Evolutionary conservation across 768 basidiomycete genomes (phyloP).

Genomic region (Kwoniella botswanensis): DNA sequence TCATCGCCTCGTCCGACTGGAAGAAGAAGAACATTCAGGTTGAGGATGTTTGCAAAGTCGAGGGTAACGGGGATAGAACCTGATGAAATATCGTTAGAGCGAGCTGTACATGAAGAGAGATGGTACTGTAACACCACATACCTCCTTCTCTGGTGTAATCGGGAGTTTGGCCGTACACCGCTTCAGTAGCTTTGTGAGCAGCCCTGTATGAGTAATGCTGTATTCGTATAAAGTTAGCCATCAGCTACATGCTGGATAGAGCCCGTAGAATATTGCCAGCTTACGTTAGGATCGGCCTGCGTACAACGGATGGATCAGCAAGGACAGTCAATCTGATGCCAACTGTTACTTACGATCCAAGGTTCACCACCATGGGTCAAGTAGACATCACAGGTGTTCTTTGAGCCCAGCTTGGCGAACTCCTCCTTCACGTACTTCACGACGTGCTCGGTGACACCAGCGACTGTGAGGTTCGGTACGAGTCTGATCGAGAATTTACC

Average conservation of each 20-base stretch:
- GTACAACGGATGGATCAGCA: not conserved
- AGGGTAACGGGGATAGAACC: slow-evolving; percentile 93
- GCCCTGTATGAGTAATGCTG: slow-evolving; percentile 94
- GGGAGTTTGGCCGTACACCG: slow-evolving; percentile 56
- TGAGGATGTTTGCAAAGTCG: slow-evolving; percentile 86
- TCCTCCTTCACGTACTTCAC: slow-evolving; percentile 71
- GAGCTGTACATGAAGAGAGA: not conserved
- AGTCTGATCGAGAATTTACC: slow-evolving; percentile 91
- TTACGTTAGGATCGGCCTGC: slow-evolving; percentile 49
- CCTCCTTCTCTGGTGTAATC: slow-evolving; percentile 60
- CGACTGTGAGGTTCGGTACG: slow-evolving; percentile 87
- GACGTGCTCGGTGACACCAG: slow-evolving; percentile 73
- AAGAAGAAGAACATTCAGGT: slow-evolving; percentile 82
- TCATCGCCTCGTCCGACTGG: slow-evolving; percentile 96
- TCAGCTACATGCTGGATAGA: not conserved
- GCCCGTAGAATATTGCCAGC: not conserved
- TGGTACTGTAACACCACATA: slow-evolving; percentile 24
- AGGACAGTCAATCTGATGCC: not conserved
- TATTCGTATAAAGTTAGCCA: slow-evolving; percentile 59
- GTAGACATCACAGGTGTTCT: slow-evolving; percentile 78
- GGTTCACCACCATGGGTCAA: slow-evolving; percentile 81
- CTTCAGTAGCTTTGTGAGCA: slow-evolving; percentile 82
- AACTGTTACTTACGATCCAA: slow-evolving; percentile 66
- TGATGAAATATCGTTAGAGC: slow-evolving; percentile 5
- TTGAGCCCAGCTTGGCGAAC: slow-evolving; percentile 81